Percentiles rank a stretch among this genome's conserved stretches.
phyloP scores from a whole-genome alignment of 202 grass and related monocot species.

The Carex arenaria region DNA sequence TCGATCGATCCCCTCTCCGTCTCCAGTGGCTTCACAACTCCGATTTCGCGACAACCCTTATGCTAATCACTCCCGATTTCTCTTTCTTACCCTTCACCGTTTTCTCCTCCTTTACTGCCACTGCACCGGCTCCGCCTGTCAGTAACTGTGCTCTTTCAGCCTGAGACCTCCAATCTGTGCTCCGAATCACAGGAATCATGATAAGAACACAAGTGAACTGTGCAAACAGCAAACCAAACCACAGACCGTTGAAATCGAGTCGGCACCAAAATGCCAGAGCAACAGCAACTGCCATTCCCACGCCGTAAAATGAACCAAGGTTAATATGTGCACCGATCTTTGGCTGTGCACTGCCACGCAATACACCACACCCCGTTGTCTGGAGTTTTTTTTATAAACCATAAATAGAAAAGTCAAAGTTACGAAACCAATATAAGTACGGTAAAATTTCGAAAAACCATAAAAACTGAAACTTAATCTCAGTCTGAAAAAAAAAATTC shows the following conservation, averaged over 20 bases:
- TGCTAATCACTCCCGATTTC: conserved; percentile 12
- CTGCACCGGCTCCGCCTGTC: not conserved
- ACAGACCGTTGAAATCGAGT: conserved; percentile 73
- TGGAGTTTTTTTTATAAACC: too few species aligned
- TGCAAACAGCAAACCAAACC: conserved; percentile 77
- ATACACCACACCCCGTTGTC: conserved; percentile 75
- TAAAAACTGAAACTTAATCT: too few species aligned
- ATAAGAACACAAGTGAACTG: conserved; percentile 74
- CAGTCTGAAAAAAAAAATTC: too few species aligned
- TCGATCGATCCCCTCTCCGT: not conserved
- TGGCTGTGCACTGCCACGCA: conserved; percentile 78
- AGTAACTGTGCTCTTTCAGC: conserved; percentile 56
- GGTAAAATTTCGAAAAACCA: too few species aligned
- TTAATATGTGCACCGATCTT: conserved; percentile 77
- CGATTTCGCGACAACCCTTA: not conserved
- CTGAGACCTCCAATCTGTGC: conserved; percentile 64
- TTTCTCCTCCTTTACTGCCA: not conserved
- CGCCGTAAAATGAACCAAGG: conserved; percentile 79
- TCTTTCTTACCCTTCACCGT: not conserved
- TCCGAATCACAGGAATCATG: conserved; percentile 54
- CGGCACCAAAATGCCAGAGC: conserved; percentile 49
- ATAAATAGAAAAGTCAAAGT: too few species aligned
- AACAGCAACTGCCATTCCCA: conserved; percentile 83
- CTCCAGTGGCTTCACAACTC: not conserved
- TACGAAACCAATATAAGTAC: too few species aligned